Base-by-base conservation (phyloP, 2,329 filamentous ascomycete genomes). In the Ascosphaera pollenicola region DNA sequence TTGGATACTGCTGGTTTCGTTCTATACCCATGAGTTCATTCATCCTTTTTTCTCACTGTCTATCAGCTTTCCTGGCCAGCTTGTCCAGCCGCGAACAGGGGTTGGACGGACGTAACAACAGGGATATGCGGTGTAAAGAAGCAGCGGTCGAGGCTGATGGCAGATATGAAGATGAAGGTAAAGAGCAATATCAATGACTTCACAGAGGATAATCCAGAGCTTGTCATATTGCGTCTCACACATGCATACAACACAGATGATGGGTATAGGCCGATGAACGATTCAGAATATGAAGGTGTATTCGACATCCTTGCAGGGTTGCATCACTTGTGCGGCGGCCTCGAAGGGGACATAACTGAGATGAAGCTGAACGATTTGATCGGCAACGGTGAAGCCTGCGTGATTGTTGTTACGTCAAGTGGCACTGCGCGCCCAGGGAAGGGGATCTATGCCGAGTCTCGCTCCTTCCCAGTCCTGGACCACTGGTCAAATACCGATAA, bases 191-290 rank as follows among this genome's bases (percentile, higher is more conserved):
- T 67, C 43, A 66, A 65, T 47, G 48, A 45, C 16, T 68, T 67
- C 44, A 64, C 60, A 1, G 42, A 49, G 4, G 50, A 62, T 16
- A 59, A 61, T 44, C 46, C 59, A 8, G 63, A 68, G 43, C 51
- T 66, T 38, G 51, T 67, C 39, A 59, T 67, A 41, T 53, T 66
- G 39, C 56, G 61, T 26, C 48, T 68, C n/a, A 56, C 56, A 13
- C 64, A 66, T 35, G 60, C 58, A 3, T 48, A 63, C 11, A 56
- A 63, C 43, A 58, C 59, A 3, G 54, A 59, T 35, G 48, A 57
- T 36, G 45, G 52, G 19, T 59, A 56, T 43, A 50, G 47, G 26
- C 47, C 56, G 40, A 59, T 65, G 40, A 50, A 48, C 6, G 46
- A 56, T 15, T 46, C 48, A 17, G 56, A 65, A 19, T 59, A 58